phyloP scores from a whole-genome alignment of 2,329 filamentous ascomycete genomes.

The Cercospora canescens region DNA sequence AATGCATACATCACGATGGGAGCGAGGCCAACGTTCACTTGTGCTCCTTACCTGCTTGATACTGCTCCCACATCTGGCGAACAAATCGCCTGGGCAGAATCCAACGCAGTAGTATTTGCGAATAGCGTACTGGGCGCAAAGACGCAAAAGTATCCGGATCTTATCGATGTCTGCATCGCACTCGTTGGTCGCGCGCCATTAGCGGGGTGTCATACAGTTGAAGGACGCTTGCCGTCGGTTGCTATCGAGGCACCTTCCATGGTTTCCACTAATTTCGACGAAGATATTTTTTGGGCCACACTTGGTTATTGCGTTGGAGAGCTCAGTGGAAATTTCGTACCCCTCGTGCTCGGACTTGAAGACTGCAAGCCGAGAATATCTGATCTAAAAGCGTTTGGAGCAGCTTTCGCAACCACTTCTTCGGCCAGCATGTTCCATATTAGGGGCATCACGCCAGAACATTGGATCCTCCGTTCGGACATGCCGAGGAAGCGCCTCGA shows the following conservation, averaged over 20 bases:
- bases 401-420: constrained; percentile 46
- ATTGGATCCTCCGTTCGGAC: constrained; percentile 11
- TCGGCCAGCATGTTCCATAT: constrained; percentile 50
- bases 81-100: constrained; percentile 48
- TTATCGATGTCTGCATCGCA: constrained; percentile 46
- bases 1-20: constrained; percentile 45
- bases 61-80: constrained; percentile 39
- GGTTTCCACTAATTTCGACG: constrained; percentile 23
- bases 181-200: constrained; percentile 43
- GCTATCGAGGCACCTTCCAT: constrained; percentile 13
- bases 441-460: constrained; percentile 42
- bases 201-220: constrained; percentile 33
- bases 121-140: constrained; percentile 49
- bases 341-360: constrained; percentile 39
- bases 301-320: constrained; percentile 42
- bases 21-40: constrained; percentile 45
- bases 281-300: constrained; percentile 41
- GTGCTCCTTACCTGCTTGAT: constrained; percentile 46
- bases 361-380: constrained; percentile 30
- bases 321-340: constrained; percentile 35
- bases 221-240: constrained; percentile 22
- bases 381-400: constrained; percentile 47
- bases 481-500: constrained; percentile 8
- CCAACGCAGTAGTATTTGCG: constrained; percentile 49
- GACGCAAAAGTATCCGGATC: constrained; percentile 50